Base-by-base conservation (phyloP, 2,329 filamentous ascomycete species). In the Stemphylium vesicarium region DNA sequence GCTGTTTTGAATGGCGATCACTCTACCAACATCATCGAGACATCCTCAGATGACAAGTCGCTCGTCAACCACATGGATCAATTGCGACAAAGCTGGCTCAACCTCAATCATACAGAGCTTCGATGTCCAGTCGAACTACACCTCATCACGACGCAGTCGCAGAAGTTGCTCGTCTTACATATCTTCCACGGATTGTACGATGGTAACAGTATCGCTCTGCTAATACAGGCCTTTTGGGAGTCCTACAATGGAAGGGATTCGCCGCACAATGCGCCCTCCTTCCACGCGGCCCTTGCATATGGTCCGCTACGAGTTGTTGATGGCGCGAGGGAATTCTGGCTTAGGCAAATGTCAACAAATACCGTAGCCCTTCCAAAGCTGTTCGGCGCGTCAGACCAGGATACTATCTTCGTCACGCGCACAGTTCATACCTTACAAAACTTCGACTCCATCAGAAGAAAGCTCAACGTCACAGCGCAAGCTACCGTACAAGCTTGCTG, bases 111-210 rank as follows among this genome's bases (percentile, higher is more conserved):
- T 4, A 69, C 75, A 1, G 75, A 83, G 4, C 58, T 89, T 1
- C 63, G 66, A 2, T 74, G 72, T 6, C 88, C 88, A 0, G 70
- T 89, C 4, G 79, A 86, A 48, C 58, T 86, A 2, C 68, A 82
- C 1, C 50, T 82, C 0, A 56, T 85, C 5, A 64, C 61, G 22
- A 68, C 69, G 9, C 58, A 70, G 4, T 50, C 58, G 1, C 60
- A 59, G 12, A 67, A 65, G 6, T 59, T 80, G 0, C 74, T 96
- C 29, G 75, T 81, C 2, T 66, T 96, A 2, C 83, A 89, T 40
- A 87, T 96, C 0, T 96, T 96, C 75, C 93, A 97, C 70, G 92
- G 85, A 0, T 74, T 96, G 0, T 97, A 97, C 64, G 93, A 97
- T 73, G 93, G 92, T 1, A 88, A 84, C 60, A 94, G 92, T 57